phyloP scores from a whole-genome alignment of 2,329 filamentous ascomycete genomes.

The Leptodontidium sp. region DNA sequence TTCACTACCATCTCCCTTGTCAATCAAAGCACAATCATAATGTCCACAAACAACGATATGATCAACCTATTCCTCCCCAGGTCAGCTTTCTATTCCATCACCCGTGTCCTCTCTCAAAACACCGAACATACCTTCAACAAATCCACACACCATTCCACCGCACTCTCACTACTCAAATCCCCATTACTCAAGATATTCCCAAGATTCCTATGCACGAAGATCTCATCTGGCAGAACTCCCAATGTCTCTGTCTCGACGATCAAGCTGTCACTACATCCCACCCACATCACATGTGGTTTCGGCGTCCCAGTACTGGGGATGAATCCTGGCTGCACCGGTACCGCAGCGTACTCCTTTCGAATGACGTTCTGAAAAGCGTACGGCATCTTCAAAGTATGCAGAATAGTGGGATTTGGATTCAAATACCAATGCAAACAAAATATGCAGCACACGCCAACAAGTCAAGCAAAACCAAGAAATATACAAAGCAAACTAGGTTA shows the following conservation, averaged over 20 bases:
- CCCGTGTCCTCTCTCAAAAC: not conserved
- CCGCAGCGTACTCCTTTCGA: constrained; percentile 7
- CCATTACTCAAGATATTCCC: constrained; percentile 69
- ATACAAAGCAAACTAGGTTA: not conserved
- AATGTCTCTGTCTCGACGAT: constrained; percentile 71
- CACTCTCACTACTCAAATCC: constrained; percentile 66
- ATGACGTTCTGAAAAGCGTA: constrained; percentile 46
- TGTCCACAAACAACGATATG: constrained; percentile 64
- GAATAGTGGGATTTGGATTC: constrained; percentile 30
- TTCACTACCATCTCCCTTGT: constrained; percentile 52
- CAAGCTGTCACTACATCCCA: constrained; percentile 73
- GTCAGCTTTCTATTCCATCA: constrained; percentile 15
- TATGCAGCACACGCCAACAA: not conserved
- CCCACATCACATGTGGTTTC: constrained; percentile 65
- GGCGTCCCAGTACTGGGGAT: constrained; percentile 18
- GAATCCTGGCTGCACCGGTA: constrained; percentile 9
- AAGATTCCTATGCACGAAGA: constrained; percentile 77
- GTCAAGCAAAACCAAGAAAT: not conserved
- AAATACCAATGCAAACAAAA: too few relatives aligned
- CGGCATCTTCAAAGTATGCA: constrained; percentile 38
- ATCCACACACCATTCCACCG: constrained; percentile 70
- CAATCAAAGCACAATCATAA: constrained; percentile 61
- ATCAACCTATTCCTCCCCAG: constrained; percentile 51
- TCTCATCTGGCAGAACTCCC: constrained; percentile 67
- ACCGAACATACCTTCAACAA: constrained; percentile 60